Conservation (phyloP, 805 yeast genomes). For the Yarrowia keelungensis region DNA sequence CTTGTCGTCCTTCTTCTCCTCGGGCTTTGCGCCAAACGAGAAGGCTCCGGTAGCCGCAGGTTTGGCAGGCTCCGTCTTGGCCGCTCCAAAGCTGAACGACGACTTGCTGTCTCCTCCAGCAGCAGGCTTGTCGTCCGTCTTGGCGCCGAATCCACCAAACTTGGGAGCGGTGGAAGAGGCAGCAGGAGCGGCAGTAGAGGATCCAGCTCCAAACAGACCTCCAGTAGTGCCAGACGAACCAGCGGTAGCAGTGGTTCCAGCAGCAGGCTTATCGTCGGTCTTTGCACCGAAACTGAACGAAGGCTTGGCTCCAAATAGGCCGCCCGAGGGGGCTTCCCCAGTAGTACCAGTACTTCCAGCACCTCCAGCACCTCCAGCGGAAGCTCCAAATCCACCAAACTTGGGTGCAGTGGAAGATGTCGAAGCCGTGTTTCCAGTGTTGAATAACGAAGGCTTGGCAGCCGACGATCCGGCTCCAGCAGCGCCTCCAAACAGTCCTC, state of each 20-base stretch:
- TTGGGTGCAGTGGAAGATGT: constrained; percentile 3
- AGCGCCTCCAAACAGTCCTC: constrained; percentile 41
- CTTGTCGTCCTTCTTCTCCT: not conserved
- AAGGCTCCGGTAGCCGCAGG: not conserved
- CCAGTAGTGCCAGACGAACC: not conserved
- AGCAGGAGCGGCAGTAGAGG: not conserved
- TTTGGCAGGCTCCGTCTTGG: constrained; percentile 2
- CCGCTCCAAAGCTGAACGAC: constrained; percentile 17
- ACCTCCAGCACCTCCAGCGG: no score
- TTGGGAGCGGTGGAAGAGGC: not conserved
- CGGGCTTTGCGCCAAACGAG: constrained; percentile 2
- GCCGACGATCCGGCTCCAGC: constrained; percentile 11
- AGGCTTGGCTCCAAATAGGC: constrained; percentile 11
- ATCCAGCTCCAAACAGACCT: not conserved
- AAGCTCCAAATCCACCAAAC: constrained; percentile 2
- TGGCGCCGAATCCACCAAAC: constrained; percentile 3
- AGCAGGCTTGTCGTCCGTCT: constrained; percentile 4
- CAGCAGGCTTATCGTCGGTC: not conserved
- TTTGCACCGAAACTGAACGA: no score
- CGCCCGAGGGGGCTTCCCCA: not conserved
- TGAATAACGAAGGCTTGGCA: constrained; percentile 33
- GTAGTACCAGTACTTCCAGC: no score
- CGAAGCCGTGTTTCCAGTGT: not conserved
- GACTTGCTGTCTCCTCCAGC: not conserved
- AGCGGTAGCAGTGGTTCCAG: not conserved